Conservation (phyloP, 2,329 filamentous ascomycete genomes). For the Hymenoscyphus scutula region DNA sequence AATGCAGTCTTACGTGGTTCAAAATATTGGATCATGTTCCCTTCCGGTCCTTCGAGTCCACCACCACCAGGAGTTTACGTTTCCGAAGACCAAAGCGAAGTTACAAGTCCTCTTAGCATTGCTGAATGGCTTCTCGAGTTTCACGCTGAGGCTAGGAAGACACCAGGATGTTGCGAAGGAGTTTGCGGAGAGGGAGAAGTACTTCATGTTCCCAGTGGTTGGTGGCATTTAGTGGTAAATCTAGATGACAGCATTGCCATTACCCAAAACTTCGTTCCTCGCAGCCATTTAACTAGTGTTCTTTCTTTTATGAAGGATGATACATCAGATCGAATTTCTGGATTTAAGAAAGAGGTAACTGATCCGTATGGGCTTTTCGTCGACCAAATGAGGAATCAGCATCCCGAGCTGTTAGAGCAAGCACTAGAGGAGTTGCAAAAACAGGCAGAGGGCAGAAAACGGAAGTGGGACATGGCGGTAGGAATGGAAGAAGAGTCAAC, state of each 20-base stretch:
- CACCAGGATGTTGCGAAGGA: slow-evolving; percentile 78
- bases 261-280: slow-evolving; percentile 92
- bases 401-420: slow-evolving; percentile 66
- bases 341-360: slow-evolving; percentile 69
- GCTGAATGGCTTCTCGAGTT: slow-evolving; percentile 95
- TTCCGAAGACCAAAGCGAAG: slow-evolving; percentile 84
- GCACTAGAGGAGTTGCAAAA: slow-evolving; percentile 64
- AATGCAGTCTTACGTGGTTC: slow-evolving; percentile 86
- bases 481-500: slow-evolving; percentile 46
- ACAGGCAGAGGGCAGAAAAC: slow-evolving; percentile 63
- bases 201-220: slow-evolving; percentile 87
- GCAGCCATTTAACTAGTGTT: slow-evolving; percentile 67
- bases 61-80: slow-evolving; percentile 84
- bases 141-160: slow-evolving; percentile 74
- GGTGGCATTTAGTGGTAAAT: slow-evolving; percentile 97
- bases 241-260: slow-evolving; percentile 80
- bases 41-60: slow-evolving; percentile 52
- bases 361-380: slow-evolving; percentile 77
- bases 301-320: slow-evolving; percentile 72
- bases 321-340: slow-evolving; percentile 81
- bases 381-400: slow-evolving; percentile 58
- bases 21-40: slow-evolving; percentile 99
- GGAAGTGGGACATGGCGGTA: slow-evolving; percentile 83
- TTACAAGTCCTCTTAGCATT: slow-evolving; percentile 90
- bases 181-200: slow-evolving; percentile 84